Evolutionary conservation across 345 rosid genomes (phyloP).

Genomic region (Euphorbia pulcherrima): DNA sequence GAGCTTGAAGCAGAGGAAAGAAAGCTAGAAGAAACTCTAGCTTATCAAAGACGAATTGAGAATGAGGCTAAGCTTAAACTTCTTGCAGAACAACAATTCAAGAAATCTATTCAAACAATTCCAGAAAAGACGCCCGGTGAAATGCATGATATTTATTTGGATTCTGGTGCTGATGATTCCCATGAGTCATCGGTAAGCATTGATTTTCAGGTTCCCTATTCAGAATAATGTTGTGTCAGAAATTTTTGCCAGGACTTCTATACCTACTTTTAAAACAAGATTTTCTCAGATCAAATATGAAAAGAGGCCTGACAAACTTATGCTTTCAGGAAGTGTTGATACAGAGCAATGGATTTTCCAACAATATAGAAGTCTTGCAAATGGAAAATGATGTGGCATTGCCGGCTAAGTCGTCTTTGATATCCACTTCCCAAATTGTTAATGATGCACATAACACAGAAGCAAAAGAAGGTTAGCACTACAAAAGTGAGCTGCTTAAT

Average conservation of each 20-base stretch:
- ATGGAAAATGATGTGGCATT: slow-evolving; percentile 29
- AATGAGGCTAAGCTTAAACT: slow-evolving; percentile 86
- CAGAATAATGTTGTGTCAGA: slow-evolving; percentile 8
- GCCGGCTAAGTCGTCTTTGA: slow-evolving; percentile 21
- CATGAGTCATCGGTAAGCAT: slow-evolving; percentile 33
- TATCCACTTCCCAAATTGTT: slow-evolving; percentile 25
- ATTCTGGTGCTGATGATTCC: slow-evolving; percentile 27
- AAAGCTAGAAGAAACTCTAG: slow-evolving; percentile 78
- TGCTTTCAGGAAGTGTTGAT: slow-evolving; percentile 39
- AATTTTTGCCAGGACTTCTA: neutral
- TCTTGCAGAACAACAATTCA: slow-evolving; percentile 70
- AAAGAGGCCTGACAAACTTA: slow-evolving; percentile 10
- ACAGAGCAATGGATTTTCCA: slow-evolving; percentile 31
- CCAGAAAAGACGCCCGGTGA: slow-evolving; percentile 33
- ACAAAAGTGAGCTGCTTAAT: slow-evolving; percentile 6
- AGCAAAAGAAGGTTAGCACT: slow-evolving; percentile 47
- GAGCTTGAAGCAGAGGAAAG: slow-evolving; percentile 90
- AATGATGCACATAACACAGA: slow-evolving; percentile 28
- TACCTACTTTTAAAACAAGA: neutral
- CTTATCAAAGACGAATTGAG: slow-evolving; percentile 85
- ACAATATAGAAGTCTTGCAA: slow-evolving; percentile 30
- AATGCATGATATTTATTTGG: slow-evolving; percentile 30
- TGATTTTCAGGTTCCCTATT: slow-evolving; percentile 14
- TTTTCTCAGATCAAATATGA: neutral
- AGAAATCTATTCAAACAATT: slow-evolving; percentile 41